Conservation (phyloP, 2,329 filamentous ascomycete species). For the Penicillium sp. region DNA sequence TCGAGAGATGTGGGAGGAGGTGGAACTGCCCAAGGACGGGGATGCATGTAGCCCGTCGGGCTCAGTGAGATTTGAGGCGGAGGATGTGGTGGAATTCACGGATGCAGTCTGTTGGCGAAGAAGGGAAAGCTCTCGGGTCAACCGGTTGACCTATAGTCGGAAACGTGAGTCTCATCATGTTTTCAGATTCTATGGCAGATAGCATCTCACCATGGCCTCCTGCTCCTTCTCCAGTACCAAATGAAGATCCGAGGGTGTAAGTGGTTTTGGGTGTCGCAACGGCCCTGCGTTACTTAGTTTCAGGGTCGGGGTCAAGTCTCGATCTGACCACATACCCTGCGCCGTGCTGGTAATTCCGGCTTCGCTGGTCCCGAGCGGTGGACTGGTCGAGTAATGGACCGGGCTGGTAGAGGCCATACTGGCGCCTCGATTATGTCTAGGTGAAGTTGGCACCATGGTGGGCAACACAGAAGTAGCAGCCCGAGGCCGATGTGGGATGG, state of each 20-base stretch:
- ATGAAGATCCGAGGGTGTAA: constrained; percentile 87
- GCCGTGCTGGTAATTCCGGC: constrained; percentile 38
- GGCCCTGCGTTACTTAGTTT: constrained; percentile 56
- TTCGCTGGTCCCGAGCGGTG: constrained; percentile 28
- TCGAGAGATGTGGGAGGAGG: constrained; percentile 53
- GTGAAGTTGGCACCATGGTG: constrained; percentile 33
- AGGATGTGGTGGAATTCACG: constrained; percentile 60
- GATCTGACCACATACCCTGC: constrained; percentile 36
- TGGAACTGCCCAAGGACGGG: constrained; percentile 46
- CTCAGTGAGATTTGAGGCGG: constrained; percentile 54
- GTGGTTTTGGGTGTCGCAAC: constrained; percentile 77
- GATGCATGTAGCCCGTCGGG: constrained; percentile 44
- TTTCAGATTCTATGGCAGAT: constrained; percentile 6
- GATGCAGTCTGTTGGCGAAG: constrained; percentile 70
- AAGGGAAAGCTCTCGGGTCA: constrained; percentile 82
- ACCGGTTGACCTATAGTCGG: constrained; percentile 71
- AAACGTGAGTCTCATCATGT: background rate
- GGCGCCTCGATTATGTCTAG: constrained; percentile 36
- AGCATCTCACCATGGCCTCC: constrained; percentile 72
- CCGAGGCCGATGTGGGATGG: constrained; percentile 34
- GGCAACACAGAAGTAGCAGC: constrained; percentile 29
- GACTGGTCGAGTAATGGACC: constrained; percentile 31
- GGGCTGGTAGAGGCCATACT: constrained; percentile 41
- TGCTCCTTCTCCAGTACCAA: constrained; percentile 91
- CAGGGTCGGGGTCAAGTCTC: background rate